Base-by-base conservation (phyloP, 2,329 filamentous ascomycete species). In the Penicillium concentricum region DNA sequence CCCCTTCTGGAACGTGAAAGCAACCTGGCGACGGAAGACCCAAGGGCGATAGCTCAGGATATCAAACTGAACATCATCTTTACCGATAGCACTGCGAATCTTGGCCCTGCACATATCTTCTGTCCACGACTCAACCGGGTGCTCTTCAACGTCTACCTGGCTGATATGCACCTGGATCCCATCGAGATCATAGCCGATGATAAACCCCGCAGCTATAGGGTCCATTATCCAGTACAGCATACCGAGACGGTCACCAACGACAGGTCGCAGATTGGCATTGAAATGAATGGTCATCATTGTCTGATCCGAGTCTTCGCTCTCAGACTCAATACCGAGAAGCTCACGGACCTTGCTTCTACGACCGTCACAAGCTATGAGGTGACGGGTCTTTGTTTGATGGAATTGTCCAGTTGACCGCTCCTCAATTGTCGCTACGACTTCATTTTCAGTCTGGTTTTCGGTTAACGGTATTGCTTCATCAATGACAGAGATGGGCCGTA, bases 241-340 rank as follows among this genome's bases (percentile, higher is more conserved):
- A 10, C 77, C 77, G 0, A 77, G 72, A n/a, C 72, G 66, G 0
- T 74, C 67, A 4, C 67, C 67, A 0, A 79, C 66, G 0, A 79
- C 64, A 0, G 73, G 69, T 0, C 75, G 69, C 2, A 79, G 64
- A 44, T 79, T 67, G 0, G 76, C 75, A 42, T 77, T 76, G 60
- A 79, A 74, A 43, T 79, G 76, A 16, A 79, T 78, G 0, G 76
- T 79, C 77, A 79, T 79, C 77, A 78, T 79, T 0, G 74, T 77
- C 71, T 66, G 59, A 74, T 76, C 76, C 22, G 74, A 73, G 49
- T 76, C 74, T 55, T 78, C 76, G 34, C 76, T 77, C 16, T 79
- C 76, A 41, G 68, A 71, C 22, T 73, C 67, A 13, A 78, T 71
- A 0, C 65, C 66, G 0, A 78, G 59, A 24, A 60, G 67, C 15